A percentile compares a stretch with the other conserved stretches of the same genome.
phyloP scores from a whole-genome alignment of 2,329 filamentous ascomycete species.

The Neofusicoccum umdonicola region DNA sequence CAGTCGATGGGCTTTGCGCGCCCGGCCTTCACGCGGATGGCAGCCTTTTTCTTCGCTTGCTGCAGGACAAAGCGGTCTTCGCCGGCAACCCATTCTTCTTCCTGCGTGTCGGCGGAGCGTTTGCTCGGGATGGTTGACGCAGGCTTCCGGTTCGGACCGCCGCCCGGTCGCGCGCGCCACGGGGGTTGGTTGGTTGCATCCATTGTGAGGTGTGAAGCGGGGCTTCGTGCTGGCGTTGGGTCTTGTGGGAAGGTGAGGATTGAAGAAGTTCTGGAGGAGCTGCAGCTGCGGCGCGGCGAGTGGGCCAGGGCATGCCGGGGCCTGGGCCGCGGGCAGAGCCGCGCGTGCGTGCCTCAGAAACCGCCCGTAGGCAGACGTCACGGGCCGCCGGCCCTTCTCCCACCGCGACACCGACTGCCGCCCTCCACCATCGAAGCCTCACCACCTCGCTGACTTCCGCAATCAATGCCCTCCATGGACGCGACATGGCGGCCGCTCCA shows the following conservation, averaged over 20 bases:
- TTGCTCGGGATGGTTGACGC: slow-evolving; percentile 40
- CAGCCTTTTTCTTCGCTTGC: slow-evolving; percentile 97
- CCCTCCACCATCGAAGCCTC: background rate
- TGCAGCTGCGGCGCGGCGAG: background rate
- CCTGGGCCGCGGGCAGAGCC: background rate
- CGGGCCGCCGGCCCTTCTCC: background rate
- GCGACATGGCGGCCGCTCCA: background rate
- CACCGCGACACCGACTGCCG: background rate
- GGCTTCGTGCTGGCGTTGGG: background rate
- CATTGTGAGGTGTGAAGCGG: slow-evolving; percentile 23
- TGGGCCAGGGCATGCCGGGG: background rate
- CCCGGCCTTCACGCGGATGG: slow-evolving; percentile 87
- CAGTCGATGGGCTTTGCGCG: slow-evolving; percentile 91
- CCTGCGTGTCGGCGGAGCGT: slow-evolving; percentile 47
- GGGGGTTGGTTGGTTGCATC: slow-evolving; percentile 33
- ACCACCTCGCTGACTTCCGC: background rate
- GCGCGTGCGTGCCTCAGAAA: background rate
- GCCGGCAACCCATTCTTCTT: slow-evolving; percentile 75
- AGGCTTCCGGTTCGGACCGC: slow-evolving; percentile 24
- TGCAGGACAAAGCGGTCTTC: slow-evolving; percentile 95
- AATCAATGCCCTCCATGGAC: background rate
- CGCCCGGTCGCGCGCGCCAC: slow-evolving; percentile 30
- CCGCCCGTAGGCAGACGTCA: background rate
- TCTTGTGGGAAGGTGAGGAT: background rate
- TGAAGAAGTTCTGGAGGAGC: background rate